phyloP scores from a whole-genome alignment of 208 protist species.

The Trichomonas tenax region DNA sequence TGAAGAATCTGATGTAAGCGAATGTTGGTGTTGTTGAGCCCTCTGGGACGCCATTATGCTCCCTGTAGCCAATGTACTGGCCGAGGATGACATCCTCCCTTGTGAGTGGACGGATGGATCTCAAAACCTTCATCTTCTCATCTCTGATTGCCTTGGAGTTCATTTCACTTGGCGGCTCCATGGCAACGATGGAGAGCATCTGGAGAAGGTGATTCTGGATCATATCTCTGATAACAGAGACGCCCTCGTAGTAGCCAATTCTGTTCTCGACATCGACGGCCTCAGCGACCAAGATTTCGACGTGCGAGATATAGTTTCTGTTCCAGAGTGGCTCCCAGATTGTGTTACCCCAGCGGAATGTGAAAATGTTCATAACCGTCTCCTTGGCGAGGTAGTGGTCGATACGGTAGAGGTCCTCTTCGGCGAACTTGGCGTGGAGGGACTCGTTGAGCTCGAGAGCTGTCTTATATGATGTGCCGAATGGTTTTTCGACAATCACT shows the following conservation, averaged over 20 bases:
- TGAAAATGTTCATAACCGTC: constrained; percentile 74
- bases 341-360: constrained; percentile 70
- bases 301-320: constrained; percentile 57
- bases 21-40: constrained; percentile 61
- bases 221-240: constrained; percentile 31
- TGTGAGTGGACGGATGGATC: constrained; percentile 49
- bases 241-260: constrained; percentile 52
- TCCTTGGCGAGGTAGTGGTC: constrained; percentile 80
- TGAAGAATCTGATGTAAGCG: constrained; percentile 53
- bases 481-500: constrained; percentile 69
- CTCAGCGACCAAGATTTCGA: constrained; percentile 76
- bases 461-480: constrained; percentile 60
- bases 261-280: constrained; percentile 57
- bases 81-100: constrained; percentile 64
- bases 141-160: constrained; percentile 61
- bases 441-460: constrained; percentile 54
- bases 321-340: constrained; percentile 66
- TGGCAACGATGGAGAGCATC: constrained; percentile 65
- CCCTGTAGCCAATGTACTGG: constrained; percentile 60
- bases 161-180: constrained; percentile 66
- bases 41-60: constrained; percentile 58
- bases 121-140: constrained; percentile 64
- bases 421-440: constrained; percentile 57
- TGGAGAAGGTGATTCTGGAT: constrained; percentile 45
- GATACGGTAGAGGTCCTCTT: constrained; percentile 68